Conservation (phyloP, 225 moss, liverwort and hornwort genomes). For the Polytrichum commune region DNA sequence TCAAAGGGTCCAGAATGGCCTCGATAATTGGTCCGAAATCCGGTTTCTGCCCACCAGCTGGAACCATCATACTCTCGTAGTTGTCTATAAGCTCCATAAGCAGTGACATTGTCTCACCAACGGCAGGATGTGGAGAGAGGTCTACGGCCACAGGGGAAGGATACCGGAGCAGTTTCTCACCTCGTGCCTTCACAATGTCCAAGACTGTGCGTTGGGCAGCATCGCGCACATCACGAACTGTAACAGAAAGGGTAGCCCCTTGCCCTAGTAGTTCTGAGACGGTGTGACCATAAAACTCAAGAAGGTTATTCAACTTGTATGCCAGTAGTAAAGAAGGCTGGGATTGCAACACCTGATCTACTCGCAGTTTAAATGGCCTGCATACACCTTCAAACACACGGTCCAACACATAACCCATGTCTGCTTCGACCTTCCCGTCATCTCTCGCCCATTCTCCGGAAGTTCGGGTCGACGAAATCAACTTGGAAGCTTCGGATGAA, state of each 20-base stretch:
- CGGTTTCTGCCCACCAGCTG: constrained; percentile 80
- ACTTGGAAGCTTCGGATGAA: constrained; percentile 69
- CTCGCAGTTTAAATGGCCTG: constrained; percentile 95
- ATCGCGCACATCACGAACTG: constrained; percentile 88
- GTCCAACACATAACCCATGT: constrained; percentile 89
- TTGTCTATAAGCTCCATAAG: constrained; percentile 90
- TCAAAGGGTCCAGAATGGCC: constrained; percentile 81
- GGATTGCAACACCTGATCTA: constrained; percentile 96
- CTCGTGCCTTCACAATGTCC: constrained; percentile 84
- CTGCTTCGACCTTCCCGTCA: constrained; percentile 74
- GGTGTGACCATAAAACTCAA: constrained; percentile 91
- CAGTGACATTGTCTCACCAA: constrained; percentile 78
- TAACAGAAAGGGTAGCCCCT: constrained; percentile 74
- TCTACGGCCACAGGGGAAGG: constrained; percentile 81
- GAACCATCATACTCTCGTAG: constrained; percentile 93
- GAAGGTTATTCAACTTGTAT: constrained; percentile 93
- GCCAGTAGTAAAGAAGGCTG: constrained; percentile 89
- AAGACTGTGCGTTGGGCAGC: constrained; percentile 92
- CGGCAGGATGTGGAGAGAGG: constrained; percentile 87
- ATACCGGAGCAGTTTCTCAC: constrained; percentile 81
- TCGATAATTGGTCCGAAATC: constrained; percentile 85
- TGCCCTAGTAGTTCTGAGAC: constrained; percentile 84
- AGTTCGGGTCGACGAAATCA: constrained; percentile 46
- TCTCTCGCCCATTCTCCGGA: constrained; percentile 70
- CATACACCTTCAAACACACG: constrained; percentile 97